Evolutionary conservation across 1,284 basidiomycete genomes (phyloP), one percentile per base, ranked within the genome.

Genomic region (Ustilago vetiveriae): DNA sequence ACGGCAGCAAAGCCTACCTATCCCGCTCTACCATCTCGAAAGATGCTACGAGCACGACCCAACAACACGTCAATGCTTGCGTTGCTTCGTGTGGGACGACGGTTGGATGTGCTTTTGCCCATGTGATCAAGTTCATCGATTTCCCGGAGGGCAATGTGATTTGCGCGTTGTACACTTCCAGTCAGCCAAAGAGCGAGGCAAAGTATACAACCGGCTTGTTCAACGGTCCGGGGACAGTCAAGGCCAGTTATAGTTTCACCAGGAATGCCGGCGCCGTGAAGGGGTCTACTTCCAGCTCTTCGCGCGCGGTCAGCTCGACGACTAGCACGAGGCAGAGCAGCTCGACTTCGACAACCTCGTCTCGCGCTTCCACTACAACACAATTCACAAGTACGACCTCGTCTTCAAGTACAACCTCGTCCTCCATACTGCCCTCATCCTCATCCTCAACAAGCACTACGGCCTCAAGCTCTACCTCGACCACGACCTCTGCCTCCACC

Each of bases 81-180:
- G 29, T 41, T 7, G 16, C 21, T 1, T 38, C 35, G 6, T 68
- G 65, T 30, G 54, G 64, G 3, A 33, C 27, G 8, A 55, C 54
- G 4, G 27, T 27, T 0, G n/a, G 17, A 1, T 69, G 66, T 47
- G 45, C 66, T 14, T 64, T 69, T 59, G 59, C 60, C 19, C 22
- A 23, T 6, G n/a, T 69, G 27, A 55, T 69, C 38, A 49, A 27
- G 43, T 69, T 69, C 27, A 24, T 22, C 13, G 22, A 43, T n/a
- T 64, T 55, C 17, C 3, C 50, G 9, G 57, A 69, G 29, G 66
- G 66, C 4, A 58, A 49, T 13, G 50, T 58, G 5, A 50, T 69
- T 22, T 69, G 66, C 19, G 57, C 54, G 0, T 23, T 50, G 38
- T 59, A 59, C 21, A 47, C 36, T 17, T 33, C 37, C 1, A 42